Percentiles rank a stretch among this genome's conserved stretches.
Evolutionary conservation across 495 filamentous ascomycete genomes (phyloP).

Genomic region (Aspergillus funiculosus): DNA sequence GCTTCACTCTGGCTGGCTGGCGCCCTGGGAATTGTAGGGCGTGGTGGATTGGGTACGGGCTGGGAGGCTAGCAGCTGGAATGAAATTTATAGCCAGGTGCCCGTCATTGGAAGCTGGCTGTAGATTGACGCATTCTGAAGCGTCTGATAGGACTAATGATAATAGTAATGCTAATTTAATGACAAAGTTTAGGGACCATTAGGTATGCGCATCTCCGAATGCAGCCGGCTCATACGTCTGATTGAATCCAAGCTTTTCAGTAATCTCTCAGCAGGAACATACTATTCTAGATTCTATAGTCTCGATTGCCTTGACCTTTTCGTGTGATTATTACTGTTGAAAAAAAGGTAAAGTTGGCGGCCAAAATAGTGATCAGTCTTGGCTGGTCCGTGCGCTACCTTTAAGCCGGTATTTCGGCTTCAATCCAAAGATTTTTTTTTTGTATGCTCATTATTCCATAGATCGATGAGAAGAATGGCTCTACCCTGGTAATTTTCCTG

Average conservation of each 20-base stretch:
- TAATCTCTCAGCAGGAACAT: no score
- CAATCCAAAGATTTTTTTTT: not conserved
- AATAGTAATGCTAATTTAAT: slow-evolving; percentile 2
- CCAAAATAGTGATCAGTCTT: not conserved
- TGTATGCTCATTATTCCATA: no score
- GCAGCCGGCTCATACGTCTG: no score
- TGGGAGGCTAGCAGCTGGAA: slow-evolving; percentile 82
- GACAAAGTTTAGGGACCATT: not conserved
- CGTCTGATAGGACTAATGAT: slow-evolving; percentile 1
- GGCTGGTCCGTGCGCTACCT: slow-evolving; percentile 7
- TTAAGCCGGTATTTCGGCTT: no score
- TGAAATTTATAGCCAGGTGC: slow-evolving; percentile 53
- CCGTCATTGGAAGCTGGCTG: slow-evolving; percentile 47
- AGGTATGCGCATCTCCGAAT: not conserved
- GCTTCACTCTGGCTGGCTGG: slow-evolving; percentile 73
- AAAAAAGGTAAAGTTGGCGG: not conserved
- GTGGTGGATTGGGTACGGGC: slow-evolving; percentile 61
- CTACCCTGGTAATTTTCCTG: no score
- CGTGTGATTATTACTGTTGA: not conserved
- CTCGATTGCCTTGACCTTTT: no score
- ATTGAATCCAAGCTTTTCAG: no score
- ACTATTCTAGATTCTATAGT: no score
- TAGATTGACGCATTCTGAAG: slow-evolving; percentile 16
- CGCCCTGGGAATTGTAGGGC: slow-evolving; percentile 68
- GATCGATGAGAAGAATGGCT: no score